phyloP scores from a whole-genome alignment of 2,329 filamentous ascomycete genomes.

The Pochonia chlamydosporia region DNA sequence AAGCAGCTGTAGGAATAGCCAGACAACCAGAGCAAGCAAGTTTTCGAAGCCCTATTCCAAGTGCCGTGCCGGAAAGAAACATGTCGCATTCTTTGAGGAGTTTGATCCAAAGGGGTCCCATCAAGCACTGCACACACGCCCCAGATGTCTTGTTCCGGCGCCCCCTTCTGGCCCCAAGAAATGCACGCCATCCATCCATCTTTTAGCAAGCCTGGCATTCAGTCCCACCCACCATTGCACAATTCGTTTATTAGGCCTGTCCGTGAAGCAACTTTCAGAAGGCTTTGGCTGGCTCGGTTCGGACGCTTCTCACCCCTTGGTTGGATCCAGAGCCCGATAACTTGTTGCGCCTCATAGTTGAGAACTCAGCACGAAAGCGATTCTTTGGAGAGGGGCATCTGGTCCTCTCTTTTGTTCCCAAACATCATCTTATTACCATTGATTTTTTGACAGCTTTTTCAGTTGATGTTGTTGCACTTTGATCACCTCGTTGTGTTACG shows the following conservation, averaged over 20 bases:
- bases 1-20: not conserved
- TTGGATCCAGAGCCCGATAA: not conserved
- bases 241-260: no score
- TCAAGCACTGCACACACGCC: not conserved
- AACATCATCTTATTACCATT: not conserved
- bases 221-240: not conserved
- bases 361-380: no score
- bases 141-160: not conserved
- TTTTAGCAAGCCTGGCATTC: not conserved
- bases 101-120: not conserved
- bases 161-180: not conserved
- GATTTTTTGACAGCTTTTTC: not conserved
- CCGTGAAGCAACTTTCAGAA: no score
- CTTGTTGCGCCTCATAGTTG: no score
- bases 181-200: not conserved
- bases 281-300: not conserved
- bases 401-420: not conserved
- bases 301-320: not conserved
- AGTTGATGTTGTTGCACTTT: not conserved
- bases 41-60: not conserved
- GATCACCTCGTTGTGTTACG: conserved; percentile 4
- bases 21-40: not conserved
- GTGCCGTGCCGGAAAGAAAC: no score
- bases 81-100: not conserved
- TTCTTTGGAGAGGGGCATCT: not conserved